A percentile compares a stretch with the other conserved stretches of the same genome.
phyloP scores from a whole-genome alignment of 2,329 filamentous ascomycete species.

The Emmonsiellopsis sp. region DNA sequence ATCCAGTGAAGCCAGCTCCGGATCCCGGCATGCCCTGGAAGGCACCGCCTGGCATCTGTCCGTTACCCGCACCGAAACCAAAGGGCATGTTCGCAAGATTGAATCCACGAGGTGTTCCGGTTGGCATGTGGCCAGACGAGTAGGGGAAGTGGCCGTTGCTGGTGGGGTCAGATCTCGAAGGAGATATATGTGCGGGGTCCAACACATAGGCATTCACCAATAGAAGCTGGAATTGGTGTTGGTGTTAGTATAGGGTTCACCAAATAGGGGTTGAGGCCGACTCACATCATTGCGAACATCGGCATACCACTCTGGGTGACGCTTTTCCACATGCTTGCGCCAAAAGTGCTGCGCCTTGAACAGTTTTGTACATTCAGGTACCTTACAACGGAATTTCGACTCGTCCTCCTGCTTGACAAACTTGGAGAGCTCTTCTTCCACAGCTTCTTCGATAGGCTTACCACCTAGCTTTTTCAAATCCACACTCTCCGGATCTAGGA shows the following conservation, averaged over 20 bases:
- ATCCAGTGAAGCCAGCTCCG: slow-evolving; percentile 21
- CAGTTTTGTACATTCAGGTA: slow-evolving; percentile 88
- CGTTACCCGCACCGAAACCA: slow-evolving; percentile 41
- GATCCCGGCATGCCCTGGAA: slow-evolving; percentile 21
- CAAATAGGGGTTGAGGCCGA: slow-evolving; percentile 10
- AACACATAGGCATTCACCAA: slow-evolving; percentile 91
- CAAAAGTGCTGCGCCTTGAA: slow-evolving; percentile 98
- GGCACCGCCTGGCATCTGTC: slow-evolving; percentile 27
- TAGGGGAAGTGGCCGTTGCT: slow-evolving; percentile 93
- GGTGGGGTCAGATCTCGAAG: slow-evolving; percentile 85
- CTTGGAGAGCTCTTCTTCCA: slow-evolving; percentile 77
- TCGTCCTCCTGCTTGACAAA: slow-evolving; percentile 96
- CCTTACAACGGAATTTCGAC: slow-evolving; percentile 92
- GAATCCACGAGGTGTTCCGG: slow-evolving; percentile 85
- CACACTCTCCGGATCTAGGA: slow-evolving; percentile 79
- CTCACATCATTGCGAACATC: slow-evolving; percentile 73
- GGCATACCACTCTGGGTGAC: slow-evolving; percentile 81
- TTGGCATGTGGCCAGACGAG: slow-evolving; percentile 61
- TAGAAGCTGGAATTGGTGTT: slow-evolving; percentile 50
- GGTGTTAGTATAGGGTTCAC: slow-evolving; percentile 2
- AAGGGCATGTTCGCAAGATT: slow-evolving; percentile 65
- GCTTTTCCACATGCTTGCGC: slow-evolving; percentile 96
- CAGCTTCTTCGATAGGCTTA: slow-evolving; percentile 71
- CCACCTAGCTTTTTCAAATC: slow-evolving; percentile 88
- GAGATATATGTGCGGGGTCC: slow-evolving; percentile 88